Conservation (phyloP, 2,329 filamentous ascomycete genomes). For the Ceratocystis cacaofunesta region DNA sequence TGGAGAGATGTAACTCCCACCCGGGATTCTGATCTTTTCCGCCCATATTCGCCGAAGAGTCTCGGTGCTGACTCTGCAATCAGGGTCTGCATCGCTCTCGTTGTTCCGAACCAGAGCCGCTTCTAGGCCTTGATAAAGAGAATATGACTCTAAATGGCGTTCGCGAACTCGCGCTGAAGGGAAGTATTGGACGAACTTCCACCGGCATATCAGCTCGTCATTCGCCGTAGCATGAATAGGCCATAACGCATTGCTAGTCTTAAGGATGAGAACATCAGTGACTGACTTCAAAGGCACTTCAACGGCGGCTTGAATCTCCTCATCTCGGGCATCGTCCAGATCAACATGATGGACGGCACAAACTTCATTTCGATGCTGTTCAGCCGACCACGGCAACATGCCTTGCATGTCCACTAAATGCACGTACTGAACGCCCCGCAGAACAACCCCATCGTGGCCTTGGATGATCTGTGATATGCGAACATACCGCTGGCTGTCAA, state of each 20-base stretch:
- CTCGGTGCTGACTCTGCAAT: constrained; percentile 24
- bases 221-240: constrained; percentile 25
- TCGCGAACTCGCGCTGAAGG: constrained; percentile 16
- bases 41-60: constrained; percentile 25
- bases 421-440: constrained; percentile 29
- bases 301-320: constrained; percentile 26
- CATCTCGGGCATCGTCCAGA: constrained; percentile 23
- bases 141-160: constrained; percentile 16
- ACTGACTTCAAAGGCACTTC: constrained; percentile 30
- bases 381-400: constrained; percentile 23
- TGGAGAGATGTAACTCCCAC: constrained; percentile 13
- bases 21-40: constrained; percentile 6
- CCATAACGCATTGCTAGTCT: constrained; percentile 41
- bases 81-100: constrained; percentile 22
- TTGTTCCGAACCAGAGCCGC: constrained; percentile 24
- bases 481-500: constrained; percentile 16
- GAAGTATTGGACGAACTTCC: constrained; percentile 28
- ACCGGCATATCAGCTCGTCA: constrained; percentile 37
- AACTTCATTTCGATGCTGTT: constrained; percentile 29
- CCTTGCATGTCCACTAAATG: constrained; percentile 26
- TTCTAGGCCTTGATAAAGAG: constrained; percentile 25
- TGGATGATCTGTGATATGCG: constrained; percentile 29
- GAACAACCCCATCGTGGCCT: constrained; percentile 10
- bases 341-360: constrained; percentile 30
- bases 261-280: constrained; percentile 28